Base-by-base conservation (phyloP, 2,329 filamentous ascomycete species). In the Trichoderma koningii region DNA sequence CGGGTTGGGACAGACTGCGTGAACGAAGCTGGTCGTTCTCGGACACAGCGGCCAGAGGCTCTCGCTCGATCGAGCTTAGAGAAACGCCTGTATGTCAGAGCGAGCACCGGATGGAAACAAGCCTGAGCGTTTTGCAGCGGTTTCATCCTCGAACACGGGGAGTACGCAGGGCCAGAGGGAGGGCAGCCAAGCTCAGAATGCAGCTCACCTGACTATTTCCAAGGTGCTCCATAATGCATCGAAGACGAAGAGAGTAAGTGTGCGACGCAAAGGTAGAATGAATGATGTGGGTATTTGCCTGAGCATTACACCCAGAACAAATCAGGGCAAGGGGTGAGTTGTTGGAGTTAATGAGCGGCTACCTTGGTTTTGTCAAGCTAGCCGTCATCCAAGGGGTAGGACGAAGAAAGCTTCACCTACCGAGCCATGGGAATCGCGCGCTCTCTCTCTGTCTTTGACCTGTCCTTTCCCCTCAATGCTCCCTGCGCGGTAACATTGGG, bases 161-260 rank as follows among this genome's bases (percentile, higher is more conserved):
- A 53, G 44, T 52, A 45, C 17, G 26, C 59, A 62, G 41, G 38
- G 50, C 26, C 48, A 34, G 51, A 62, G 26, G 59, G 59, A 62
- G 59, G 59, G 59, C 26, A 51, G 48, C 38, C 51, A 53, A 62
- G 50, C 59, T 62, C 59, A 62, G 42, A 42, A 45, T 21, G 48
- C 48, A 62, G 59, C 47, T 53, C 48, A 23, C 23, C 26, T n/a
- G 41, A 30, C 41, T 45, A n/a, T 53, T 30, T 28, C 14, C 7
- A 30, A n/a, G 34, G 28, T 26, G 42, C 19, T 6, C 34, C 34
- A 42, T 19, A 44, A 21, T 21, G 21, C 21, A 7, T 44, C 34
- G 10, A 15, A 53, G 41, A 19, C 26, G n/a, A 34, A 62, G 21
- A 41, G n/a, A 34, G 59, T 45, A 38, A 28, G 19, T 61, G 26